Percentiles rank a stretch among this genome's conserved stretches.
Conservation (phyloP, 768 basidiomycete genomes). For the Cystoderma amianthinum region DNA sequence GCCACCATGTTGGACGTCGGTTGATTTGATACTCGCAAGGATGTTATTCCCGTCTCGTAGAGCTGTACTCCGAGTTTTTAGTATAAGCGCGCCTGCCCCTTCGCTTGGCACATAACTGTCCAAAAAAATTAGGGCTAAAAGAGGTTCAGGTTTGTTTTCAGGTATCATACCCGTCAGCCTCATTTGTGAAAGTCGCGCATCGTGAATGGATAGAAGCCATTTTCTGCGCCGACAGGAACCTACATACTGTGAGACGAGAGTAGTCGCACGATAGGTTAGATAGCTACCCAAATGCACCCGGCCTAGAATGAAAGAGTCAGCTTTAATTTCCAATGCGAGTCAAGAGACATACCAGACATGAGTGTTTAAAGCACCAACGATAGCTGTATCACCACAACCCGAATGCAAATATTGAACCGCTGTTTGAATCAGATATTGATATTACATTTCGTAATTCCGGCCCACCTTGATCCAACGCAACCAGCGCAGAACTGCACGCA, state of each 20-base stretch:
- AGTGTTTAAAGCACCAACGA: slow-evolving; percentile 24
- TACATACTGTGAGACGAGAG: slow-evolving; percentile 6
- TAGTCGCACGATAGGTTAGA: too few species aligned
- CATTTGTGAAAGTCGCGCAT: slow-evolving; percentile 25
- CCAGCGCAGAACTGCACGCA: slow-evolving; percentile 26
- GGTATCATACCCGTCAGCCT: slow-evolving; percentile 23
- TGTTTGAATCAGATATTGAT: too few species aligned
- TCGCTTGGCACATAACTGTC: slow-evolving; percentile 27
- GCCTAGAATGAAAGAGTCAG: too few species aligned
- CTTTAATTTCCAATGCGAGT: too few species aligned
- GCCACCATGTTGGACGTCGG: slow-evolving; percentile 24
- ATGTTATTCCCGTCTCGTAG: slow-evolving; percentile 25
- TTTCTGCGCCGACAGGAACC: slow-evolving; percentile 25
- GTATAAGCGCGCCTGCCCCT: slow-evolving; percentile 23
- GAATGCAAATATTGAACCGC: slow-evolving; percentile 24
- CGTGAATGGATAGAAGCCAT: slow-evolving; percentile 25
- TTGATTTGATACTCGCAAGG: slow-evolving; percentile 20
- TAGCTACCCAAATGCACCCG: slow-evolving; percentile 19
- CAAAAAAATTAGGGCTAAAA: background rate
- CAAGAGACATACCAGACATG: slow-evolving; percentile 23
- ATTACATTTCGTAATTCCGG: too few species aligned
- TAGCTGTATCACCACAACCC: slow-evolving; percentile 24
- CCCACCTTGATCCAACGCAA: slow-evolving; percentile 26
- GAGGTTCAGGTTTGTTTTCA: background rate
- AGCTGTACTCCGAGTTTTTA: slow-evolving; percentile 26